Evolutionary conservation across 257 asterid genomes (phyloP).

Genomic region (Solanum lignicaule): DNA sequence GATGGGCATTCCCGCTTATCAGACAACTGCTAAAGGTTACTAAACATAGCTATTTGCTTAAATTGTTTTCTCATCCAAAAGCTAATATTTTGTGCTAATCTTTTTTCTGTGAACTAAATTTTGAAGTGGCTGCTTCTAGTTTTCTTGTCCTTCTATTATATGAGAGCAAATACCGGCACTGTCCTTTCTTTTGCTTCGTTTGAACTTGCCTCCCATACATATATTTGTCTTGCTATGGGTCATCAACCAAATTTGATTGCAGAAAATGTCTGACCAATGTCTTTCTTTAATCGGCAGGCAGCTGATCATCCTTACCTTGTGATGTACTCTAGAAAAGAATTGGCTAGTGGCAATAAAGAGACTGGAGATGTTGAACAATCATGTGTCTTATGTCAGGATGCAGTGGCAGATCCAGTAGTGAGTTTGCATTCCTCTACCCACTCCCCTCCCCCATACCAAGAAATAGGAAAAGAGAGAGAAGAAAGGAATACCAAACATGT

Average conservation of each 20-base stretch:
- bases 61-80: neutral
- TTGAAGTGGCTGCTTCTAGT: neutral
- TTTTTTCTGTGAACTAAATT: neutral
- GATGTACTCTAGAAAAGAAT: conserved; percentile 32
- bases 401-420: conserved; percentile 69
- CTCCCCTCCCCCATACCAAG: neutral
- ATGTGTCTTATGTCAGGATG: conserved; percentile 57
- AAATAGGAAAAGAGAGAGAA: neutral
- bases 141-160: neutral
- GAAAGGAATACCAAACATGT: neutral
- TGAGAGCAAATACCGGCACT: neutral
- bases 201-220: neutral
- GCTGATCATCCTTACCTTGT: conserved; percentile 88
- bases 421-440: neutral
- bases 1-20: no score
- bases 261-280: neutral
- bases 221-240: neutral
- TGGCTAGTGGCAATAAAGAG: conserved; percentile 36
- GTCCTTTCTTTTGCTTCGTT: neutral
- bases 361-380: conserved; percentile 23
- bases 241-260: neutral
- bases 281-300: conserved; percentile 34
- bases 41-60: neutral
- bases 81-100: neutral
- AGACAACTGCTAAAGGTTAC: no score